A percentile compares a stretch with the other conserved stretches of the same genome.
phyloP scores from a whole-genome alignment of 345 rosid species.

The Conringia planisiliqua region DNA sequence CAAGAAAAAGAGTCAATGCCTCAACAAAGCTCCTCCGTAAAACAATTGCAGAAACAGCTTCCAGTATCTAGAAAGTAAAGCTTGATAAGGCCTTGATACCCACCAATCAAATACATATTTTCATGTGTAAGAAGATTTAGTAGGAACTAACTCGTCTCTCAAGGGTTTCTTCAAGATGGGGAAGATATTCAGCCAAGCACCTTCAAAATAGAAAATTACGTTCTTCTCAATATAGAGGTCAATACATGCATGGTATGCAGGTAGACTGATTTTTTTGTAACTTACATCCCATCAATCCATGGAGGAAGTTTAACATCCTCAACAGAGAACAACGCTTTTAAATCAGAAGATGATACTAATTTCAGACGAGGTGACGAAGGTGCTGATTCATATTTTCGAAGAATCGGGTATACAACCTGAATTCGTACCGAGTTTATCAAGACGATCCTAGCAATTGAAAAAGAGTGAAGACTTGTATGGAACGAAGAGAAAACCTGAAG shows the following conservation, averaged over 20 bases:
- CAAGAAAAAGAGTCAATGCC: conserved; percentile 62
- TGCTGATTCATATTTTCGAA: conserved; percentile 59
- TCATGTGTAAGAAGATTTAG: neutral
- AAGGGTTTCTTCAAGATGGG: conserved; percentile 82
- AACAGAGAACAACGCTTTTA: conserved; percentile 60
- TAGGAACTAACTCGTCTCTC: conserved; percentile 64
- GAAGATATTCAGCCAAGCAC: conserved; percentile 99
- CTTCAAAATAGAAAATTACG: conserved; percentile 39
- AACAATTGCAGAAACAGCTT: conserved; percentile 70
- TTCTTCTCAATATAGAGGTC: neutral
- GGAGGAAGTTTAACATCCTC: conserved; percentile 94
- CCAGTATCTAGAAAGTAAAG: conserved; percentile 44
- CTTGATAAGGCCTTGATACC: neutral
- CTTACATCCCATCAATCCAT: conserved; percentile 94
- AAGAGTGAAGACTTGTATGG: neutral
- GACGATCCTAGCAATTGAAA: neutral
- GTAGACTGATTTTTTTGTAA: conserved; percentile 1
- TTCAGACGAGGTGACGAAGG: conserved; percentile 84
- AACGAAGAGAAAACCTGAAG: conserved; percentile 63
- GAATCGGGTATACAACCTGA: conserved; percentile 85
- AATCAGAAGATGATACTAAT: conserved; percentile 63
- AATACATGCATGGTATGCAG: conserved; percentile 6
- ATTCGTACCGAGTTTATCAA: neutral
- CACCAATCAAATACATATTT: neutral
- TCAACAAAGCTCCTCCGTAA: conserved; percentile 73